Evolutionary conservation across 2,329 filamentous ascomycete species (phyloP), one percentile per base, ranked within the genome.

Genomic region (Hirsutella thompsonii): DNA sequence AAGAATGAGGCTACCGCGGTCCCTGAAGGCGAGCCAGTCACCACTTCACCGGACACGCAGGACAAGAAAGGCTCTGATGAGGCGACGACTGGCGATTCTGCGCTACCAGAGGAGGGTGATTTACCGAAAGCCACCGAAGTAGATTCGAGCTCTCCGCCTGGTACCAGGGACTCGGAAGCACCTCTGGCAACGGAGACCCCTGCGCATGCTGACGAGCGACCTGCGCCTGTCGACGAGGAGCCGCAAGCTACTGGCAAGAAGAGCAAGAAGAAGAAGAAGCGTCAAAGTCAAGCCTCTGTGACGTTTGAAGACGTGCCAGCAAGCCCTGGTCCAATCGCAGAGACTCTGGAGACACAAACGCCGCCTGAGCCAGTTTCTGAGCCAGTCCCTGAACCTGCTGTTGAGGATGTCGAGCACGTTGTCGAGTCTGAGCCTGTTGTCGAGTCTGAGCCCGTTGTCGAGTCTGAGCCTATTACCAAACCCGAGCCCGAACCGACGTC

Each of bases 221-320:
- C 35, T 11, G 21, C 36, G 13, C 6, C n/a, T 23, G 26, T 19
- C 10, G 40, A 43, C 8, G 36, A 41, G 21, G 34, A 29, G 38
- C 38, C 38, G 4, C 43, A 44, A 5, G 28, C 23, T 10, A 42
- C 30, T 1, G 35, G 38, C 26, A 43, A 48, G 20, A 46, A 47
- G 28, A 40, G 19, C 38, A 43, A 46, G 37, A 45, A 46, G 39
- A 46, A 49, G 38, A 47, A 49, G 41, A 41, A 43, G 46, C 39
- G 29, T 20, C 37, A 26, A 14, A 39, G 33, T 29, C 38, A 42
- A 23, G 34, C 29, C 6, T 20, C 30, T 11, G 42, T 21, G 18
- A 13, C 38, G 8, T 23, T 26, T 13, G 28, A 40, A 9, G 44
- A 43, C 8, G 35, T 23, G 4, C 18, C 18, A 11, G n/a, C 20